Conservation (phyloP, 1,284 basidiomycete species). For the Leccinum pallidistipes region DNA sequence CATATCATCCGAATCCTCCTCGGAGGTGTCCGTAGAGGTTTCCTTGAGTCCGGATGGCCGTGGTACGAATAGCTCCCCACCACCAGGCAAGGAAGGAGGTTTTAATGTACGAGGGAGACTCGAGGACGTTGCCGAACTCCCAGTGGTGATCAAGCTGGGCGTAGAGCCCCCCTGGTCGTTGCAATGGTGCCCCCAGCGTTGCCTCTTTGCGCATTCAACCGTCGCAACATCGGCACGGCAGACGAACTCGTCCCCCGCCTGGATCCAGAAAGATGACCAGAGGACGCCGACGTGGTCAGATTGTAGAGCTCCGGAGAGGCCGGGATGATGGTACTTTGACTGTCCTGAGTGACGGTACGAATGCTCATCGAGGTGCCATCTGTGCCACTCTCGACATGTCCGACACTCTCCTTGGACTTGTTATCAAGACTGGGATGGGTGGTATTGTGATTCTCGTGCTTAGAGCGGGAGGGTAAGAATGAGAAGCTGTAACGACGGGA, state of each 20-base stretch:
- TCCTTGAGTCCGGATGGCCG: slow-evolving; percentile 27
- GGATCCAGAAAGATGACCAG: slow-evolving; percentile 5
- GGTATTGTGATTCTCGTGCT: slow-evolving; percentile 18
- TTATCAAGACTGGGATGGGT: neutral
- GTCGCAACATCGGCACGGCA: slow-evolving; percentile 21
- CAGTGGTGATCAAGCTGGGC: slow-evolving; percentile 26
- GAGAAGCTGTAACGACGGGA: slow-evolving; percentile 28
- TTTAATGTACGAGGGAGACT: slow-evolving; percentile 9
- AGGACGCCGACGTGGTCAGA: slow-evolving; percentile 11
- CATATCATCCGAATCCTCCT: slow-evolving; percentile 16
- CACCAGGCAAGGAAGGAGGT: slow-evolving; percentile 11
- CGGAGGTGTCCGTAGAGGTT: slow-evolving; percentile 19
- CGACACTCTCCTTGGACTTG: neutral
- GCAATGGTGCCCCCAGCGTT: neutral
- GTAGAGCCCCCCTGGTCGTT: slow-evolving; percentile 20
- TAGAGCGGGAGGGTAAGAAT: slow-evolving; percentile 23
- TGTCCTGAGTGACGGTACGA: slow-evolving; percentile 26
- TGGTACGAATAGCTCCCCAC: slow-evolving; percentile 13
- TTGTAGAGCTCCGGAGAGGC: slow-evolving; percentile 4
- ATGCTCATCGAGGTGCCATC: slow-evolving; percentile 28
- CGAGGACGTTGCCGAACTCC: slow-evolving; percentile 18
- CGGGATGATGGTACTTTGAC: slow-evolving; percentile 25
- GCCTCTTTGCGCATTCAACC: slow-evolving; percentile 15
- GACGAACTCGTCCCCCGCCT: slow-evolving; percentile 1
- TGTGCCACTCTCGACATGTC: slow-evolving; percentile 12